phyloP scores from a whole-genome alignment of 208 protist genomes.

The Trypanosoma lewisi region DNA sequence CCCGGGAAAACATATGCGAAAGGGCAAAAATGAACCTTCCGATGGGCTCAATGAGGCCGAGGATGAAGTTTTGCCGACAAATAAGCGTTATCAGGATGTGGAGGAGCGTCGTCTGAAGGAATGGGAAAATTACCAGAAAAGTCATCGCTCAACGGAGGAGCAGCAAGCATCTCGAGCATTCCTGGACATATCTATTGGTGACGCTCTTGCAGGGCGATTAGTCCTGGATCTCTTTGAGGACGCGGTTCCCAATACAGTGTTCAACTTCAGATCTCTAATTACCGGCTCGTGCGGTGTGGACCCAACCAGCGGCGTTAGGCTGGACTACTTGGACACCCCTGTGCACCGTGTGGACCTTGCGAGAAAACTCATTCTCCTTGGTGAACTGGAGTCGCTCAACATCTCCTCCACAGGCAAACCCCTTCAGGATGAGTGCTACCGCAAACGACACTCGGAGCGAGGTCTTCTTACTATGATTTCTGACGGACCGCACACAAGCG shows the following conservation, averaged over 20 bases:
- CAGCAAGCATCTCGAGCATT: conserved; percentile 68
- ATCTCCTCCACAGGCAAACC: conserved; percentile 26
- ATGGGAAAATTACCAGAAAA: conserved; percentile 86
- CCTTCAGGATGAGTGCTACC: conserved; percentile 89
- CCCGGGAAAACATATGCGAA: conserved; percentile 2
- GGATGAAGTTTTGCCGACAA: conserved; percentile 19
- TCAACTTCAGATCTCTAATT: conserved; percentile 86
- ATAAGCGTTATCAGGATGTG: conserved; percentile 62
- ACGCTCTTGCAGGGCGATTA: conserved; percentile 69
- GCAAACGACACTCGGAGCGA: conserved; percentile 72
- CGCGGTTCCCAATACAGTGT: conserved; percentile 79
- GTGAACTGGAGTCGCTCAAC: conserved; percentile 35
- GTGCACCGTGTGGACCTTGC: conserved; percentile 57
- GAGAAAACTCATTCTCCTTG: conserved; percentile 57
- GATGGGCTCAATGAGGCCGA: conserved; percentile 7
- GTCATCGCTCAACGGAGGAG: conserved; percentile 74
- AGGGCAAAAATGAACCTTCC: conserved; percentile 6
- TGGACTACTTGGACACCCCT: conserved; percentile 76
- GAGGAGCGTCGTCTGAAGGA: conserved; percentile 84
- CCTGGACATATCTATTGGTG: conserved; percentile 81
- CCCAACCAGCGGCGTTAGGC: conserved; percentile 42
- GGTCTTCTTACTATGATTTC: conserved; percentile 90
- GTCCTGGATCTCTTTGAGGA: conserved; percentile 89
- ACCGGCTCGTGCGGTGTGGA: conserved; percentile 73
- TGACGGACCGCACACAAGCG: conserved; percentile 65